A percentile compares a stretch with the other conserved stretches of the same genome.
Conservation (phyloP, 169 alveolate genomes). For the Theileria sp. region DNA sequence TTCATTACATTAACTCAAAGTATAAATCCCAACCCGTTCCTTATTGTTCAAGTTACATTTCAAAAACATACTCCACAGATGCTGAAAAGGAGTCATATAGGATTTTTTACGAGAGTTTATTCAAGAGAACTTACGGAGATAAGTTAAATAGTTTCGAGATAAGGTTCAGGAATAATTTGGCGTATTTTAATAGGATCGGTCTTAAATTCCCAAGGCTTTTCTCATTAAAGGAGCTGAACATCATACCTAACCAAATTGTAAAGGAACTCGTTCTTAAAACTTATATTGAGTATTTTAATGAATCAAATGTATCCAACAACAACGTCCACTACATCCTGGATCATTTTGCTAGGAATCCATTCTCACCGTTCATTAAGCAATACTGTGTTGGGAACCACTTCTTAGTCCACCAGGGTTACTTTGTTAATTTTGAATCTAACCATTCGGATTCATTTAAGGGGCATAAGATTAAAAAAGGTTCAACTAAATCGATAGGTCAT, state of each 20-base stretch:
- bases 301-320: neutral
- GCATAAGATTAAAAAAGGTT: neutral
- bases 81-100: neutral
- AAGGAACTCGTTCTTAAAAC: slow-evolving; percentile 37
- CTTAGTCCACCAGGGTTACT: slow-evolving; percentile 40
- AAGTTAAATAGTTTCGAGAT: neutral
- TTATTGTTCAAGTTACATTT: neutral
- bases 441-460: neutral
- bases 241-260: slow-evolving; percentile 32
- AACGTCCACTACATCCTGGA: slow-evolving; percentile 15
- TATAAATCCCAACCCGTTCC: slow-evolving; percentile 1
- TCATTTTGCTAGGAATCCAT: slow-evolving; percentile 9
- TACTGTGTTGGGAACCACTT: slow-evolving; percentile 18
- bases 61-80: neutral
- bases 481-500: neutral
- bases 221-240: slow-evolving; percentile 39
- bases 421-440: slow-evolving; percentile 4
- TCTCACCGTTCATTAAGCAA: slow-evolving; percentile 18
- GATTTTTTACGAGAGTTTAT: neutral
- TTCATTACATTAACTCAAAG: slow-evolving; percentile 39
- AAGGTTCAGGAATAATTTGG: neutral
- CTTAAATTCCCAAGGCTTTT: slow-evolving; percentile 16
- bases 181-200: slow-evolving; percentile 31
- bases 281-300: neutral
- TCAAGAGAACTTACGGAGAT: neutral